phyloP scores from a whole-genome alignment of 768 basidiomycete species.

The Tricholoma bakamatsutake region DNA sequence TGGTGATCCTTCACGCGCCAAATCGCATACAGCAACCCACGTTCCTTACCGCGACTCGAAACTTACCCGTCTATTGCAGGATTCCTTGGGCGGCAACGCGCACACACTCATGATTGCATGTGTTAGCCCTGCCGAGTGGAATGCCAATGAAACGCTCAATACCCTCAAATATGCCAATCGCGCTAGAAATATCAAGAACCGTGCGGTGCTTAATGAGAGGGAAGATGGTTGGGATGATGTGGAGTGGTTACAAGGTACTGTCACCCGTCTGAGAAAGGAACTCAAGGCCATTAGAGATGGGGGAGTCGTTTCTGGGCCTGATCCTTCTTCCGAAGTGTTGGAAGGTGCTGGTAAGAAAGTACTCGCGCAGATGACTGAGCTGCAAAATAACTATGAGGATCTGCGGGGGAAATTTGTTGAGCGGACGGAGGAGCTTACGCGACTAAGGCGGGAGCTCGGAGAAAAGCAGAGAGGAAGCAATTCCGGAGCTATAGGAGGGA shows the following conservation, averaged over 20 bases:
- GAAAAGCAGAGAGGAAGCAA: conserved; percentile 59
- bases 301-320: conserved; percentile 27
- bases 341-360: conserved; percentile 73
- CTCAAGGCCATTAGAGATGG: conserved; percentile 76
- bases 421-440: conserved; percentile 82
- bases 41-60: conserved; percentile 98
- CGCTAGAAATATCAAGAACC: conserved; percentile 95
- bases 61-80: conserved; percentile 92
- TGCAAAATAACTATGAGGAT: conserved; percentile 83
- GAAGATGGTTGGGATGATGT: conserved; percentile 99
- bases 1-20: conserved; percentile 85
- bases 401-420: conserved; percentile 81
- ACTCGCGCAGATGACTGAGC: conserved; percentile 72
- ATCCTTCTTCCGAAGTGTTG: conserved; percentile 30
- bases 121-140: conserved; percentile 94
- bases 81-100: conserved; percentile 95
- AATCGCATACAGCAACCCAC: conserved; percentile 79
- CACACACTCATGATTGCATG: conserved; percentile 99
- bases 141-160: conserved; percentile 88
- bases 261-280: conserved; percentile 83
- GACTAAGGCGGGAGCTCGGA: conserved; percentile 72
- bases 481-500: conserved; percentile 60
- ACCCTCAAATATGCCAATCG: conserved; percentile 97
- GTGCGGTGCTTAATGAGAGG: conserved; percentile 84
- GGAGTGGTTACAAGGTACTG: conserved; percentile 89